Evolutionary conservation across 1,284 basidiomycete genomes (phyloP), one percentile per base, ranked within the genome.

Genomic region (Clitocybe nebularis): DNA sequence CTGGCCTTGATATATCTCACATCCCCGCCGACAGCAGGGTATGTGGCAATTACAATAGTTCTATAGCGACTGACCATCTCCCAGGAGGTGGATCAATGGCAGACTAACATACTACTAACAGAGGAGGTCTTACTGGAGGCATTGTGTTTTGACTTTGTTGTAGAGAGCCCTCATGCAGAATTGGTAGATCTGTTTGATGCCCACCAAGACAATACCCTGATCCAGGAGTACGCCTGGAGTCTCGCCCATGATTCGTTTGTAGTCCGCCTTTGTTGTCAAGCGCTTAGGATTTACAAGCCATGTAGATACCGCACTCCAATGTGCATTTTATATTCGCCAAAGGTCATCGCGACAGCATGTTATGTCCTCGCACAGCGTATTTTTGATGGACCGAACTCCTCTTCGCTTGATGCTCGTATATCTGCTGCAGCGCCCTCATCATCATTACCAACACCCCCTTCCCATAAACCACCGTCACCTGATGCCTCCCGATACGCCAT

Each of bases 91-190:
- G 79, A 89, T 44, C 68, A 77, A 53, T 81, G 84, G 63, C 87
- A 87, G 60, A 67, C 73, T 35, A 73, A 75, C 0, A 92, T 96
- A 39, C 67, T 95, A 1, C 64, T 79, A 14, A 82, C 81, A 1
- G 93, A 96, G 61, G 91, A 94, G 66, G 77, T 82, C 14, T 71
- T 93, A 0, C 71, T 96, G 5, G 92, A 93, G 55, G 85, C 89
- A 0, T 71, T 96, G 3, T 95, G 92, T 66, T 96, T 96, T 59
- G 93, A 96, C 62, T 86, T 94, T 58, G 77, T 84, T 24, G 80
- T 93, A 14, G 80, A 82, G 47, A 91, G 83, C 52, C 89, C 92
- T 14, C 92, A 93, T 57, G 76, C 80, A 17, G 72, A 84, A 37
- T 68, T 93, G 29, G 79, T 81, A 32, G 81, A 81, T 53, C 67